These are phyloP conservation scores for Daldinia bambusicola DNA, from an alignment of 495 filamentous ascomycete species.

Conservation along the genomic window DNA sequence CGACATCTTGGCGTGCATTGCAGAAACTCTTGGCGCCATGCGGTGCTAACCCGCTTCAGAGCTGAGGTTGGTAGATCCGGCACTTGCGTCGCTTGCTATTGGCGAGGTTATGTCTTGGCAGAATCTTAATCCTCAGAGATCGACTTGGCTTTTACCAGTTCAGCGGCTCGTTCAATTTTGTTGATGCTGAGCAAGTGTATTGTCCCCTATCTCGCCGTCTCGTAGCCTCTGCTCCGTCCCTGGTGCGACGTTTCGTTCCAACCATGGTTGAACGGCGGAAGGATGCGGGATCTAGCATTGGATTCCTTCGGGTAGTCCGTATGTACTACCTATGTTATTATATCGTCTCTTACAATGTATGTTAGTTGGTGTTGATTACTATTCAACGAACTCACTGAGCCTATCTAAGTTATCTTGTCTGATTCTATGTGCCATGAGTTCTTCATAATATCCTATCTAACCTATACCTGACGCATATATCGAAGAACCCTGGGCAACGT, in stretches of 20 bases:
- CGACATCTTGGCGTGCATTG: conserved; percentile 34
- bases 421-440: not conserved
- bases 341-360: too few relatives aligned
- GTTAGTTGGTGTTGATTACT: too few relatives aligned
- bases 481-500: not conserved
- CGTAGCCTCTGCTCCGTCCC: not conserved
- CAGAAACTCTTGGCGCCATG: conserved; percentile 31
- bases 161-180: conserved; percentile 25
- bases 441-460: not conserved
- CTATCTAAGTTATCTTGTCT: not conserved
- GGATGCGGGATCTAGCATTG: conserved; percentile 2
- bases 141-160: conserved; percentile 36
- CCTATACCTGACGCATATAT: not conserved
- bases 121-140: conserved; percentile 35
- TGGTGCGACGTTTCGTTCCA: conserved; percentile 28
- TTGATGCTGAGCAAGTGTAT: conserved; percentile 7
- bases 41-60: conserved; percentile 31
- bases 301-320: not conserved
- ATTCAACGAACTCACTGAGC: not conserved
- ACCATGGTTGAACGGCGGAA: conserved; percentile 12
- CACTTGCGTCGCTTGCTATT: conserved; percentile 24
- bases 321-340: not conserved
- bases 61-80: conserved; percentile 32
- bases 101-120: conserved; percentile 11
- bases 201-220: conserved; percentile 23